A percentile compares a stretch with the other conserved stretches of the same genome.
These are phyloP conservation scores for Pleurotus cornucopiae DNA, from an alignment of 768 basidiomycete genomes.

Conservation along the genomic window DNA sequence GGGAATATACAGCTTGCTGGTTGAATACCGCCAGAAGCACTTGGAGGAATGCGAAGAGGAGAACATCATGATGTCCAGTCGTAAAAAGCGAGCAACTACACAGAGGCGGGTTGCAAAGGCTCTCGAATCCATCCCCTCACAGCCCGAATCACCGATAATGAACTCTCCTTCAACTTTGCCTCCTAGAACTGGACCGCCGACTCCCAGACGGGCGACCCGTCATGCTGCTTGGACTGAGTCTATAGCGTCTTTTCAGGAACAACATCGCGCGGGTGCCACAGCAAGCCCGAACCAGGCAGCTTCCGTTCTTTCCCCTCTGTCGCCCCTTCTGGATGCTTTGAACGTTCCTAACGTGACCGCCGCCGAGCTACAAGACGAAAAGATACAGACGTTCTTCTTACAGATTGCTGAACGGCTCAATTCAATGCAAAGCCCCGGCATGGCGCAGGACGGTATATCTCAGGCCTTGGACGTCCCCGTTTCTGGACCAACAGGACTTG, in stretches of 20 bases:
- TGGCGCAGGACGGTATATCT: too few relatives aligned
- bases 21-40: conserved; percentile 74
- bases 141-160: conserved; percentile 13
- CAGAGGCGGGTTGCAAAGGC: conserved; percentile 20
- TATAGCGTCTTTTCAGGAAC: background rate
- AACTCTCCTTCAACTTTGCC: conserved; percentile 38
- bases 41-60: conserved; percentile 75
- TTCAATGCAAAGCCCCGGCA: conserved; percentile 43
- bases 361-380: conserved; percentile 71
- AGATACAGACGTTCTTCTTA: conserved; percentile 80
- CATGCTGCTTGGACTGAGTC: conserved; percentile 9
- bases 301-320: conserved; percentile 20
- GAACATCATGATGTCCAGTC: conserved; percentile 38
- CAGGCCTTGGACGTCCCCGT: conserved; percentile 7
- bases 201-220: conserved; percentile 53
- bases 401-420: conserved; percentile 82
- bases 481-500: background rate
- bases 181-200: conserved; percentile 53
- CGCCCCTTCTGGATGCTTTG: conserved; percentile 22
- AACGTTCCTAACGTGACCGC: conserved; percentile 46
- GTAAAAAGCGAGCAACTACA: conserved; percentile 29
- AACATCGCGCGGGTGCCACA: too few relatives aligned
- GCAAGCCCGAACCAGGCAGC: conserved; percentile 9
- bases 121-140: background rate
- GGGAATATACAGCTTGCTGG: conserved; percentile 89